Conservation (phyloP, 2,329 filamentous ascomycete genomes). For the Diaporthe caulivora region DNA sequence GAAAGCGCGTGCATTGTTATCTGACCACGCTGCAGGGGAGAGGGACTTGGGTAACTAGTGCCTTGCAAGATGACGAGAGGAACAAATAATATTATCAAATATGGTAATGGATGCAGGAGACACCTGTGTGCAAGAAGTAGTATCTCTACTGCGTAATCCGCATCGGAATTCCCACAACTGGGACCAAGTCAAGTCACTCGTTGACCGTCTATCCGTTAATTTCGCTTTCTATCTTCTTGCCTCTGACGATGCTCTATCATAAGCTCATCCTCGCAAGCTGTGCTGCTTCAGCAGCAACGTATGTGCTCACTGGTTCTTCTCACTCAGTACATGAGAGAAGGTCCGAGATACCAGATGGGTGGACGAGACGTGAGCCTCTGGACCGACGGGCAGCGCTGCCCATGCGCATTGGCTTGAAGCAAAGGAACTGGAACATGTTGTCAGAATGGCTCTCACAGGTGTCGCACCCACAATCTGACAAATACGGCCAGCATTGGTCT, state of each 20-base stretch:
- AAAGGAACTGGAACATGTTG: constrained; percentile 35
- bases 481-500: constrained; percentile 39
- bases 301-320: constrained; percentile 13
- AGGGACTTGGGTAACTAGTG: neutral
- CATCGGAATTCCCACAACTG: neutral
- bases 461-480: constrained; percentile 33
- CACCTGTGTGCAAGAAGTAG: neutral
- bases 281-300: constrained; percentile 20
- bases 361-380: constrained; percentile 34
- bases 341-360: constrained; percentile 29
- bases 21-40: constrained; percentile 2
- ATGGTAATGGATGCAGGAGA: neutral
- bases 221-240: neutral
- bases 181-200: neutral
- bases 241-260: constrained; percentile 4
- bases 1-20: constrained; percentile 6
- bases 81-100: neutral
- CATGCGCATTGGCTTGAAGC: constrained; percentile 38
- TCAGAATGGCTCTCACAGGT: constrained; percentile 34
- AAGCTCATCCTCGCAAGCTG: constrained; percentile 15
- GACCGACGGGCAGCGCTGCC: constrained; percentile 36
- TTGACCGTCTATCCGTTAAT: neutral
- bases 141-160: constrained; percentile 1
- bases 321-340: constrained; percentile 36
- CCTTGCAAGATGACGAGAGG: neutral